A percentile compares a stretch with the other conserved stretches of the same genome.
These are phyloP conservation scores for Carex pumila DNA, from an alignment of 176 grass and related monocot species.

Conservation along the genomic window DNA sequence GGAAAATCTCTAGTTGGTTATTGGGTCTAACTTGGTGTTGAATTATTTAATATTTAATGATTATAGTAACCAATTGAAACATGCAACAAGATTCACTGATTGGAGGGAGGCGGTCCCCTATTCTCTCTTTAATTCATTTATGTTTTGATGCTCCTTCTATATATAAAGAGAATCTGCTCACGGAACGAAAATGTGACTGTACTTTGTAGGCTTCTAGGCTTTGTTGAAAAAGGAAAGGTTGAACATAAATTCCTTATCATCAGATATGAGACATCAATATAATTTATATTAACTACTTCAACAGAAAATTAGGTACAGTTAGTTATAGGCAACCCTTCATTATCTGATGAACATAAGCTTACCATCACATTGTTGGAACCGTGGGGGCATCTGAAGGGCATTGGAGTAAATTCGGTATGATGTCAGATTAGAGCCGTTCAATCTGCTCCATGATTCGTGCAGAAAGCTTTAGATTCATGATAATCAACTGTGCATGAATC, in stretches of 20 bases:
- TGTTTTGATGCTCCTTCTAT: not conserved
- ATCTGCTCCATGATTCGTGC: too few relatives aligned
- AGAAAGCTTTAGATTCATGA: too few relatives aligned
- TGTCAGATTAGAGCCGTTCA: too few relatives aligned
- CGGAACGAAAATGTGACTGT: not conserved
- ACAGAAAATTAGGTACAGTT: too few relatives aligned
- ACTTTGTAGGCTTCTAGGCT: too few relatives aligned
- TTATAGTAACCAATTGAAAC: not conserved
- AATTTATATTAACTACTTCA: not conserved
- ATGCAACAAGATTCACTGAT: not conserved
- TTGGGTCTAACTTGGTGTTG: not conserved
- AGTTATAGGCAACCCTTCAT: too few relatives aligned
- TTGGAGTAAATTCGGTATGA: too few relatives aligned
- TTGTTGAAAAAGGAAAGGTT: not conserved
- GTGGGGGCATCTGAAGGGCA: too few relatives aligned
- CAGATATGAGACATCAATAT: not conserved
- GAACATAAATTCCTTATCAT: not conserved
- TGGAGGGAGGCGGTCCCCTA: not conserved
- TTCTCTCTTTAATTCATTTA: not conserved
- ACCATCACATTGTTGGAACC: too few relatives aligned
- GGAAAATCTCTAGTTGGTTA: not conserved
- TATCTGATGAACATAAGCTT: too few relatives aligned
- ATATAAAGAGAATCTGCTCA: not conserved
- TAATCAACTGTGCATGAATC: too few relatives aligned
- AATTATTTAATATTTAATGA: not conserved